Evolutionary conservation across 2,329 filamentous ascomycete species (phyloP).

Genomic region (Penicillium sp.): DNA sequence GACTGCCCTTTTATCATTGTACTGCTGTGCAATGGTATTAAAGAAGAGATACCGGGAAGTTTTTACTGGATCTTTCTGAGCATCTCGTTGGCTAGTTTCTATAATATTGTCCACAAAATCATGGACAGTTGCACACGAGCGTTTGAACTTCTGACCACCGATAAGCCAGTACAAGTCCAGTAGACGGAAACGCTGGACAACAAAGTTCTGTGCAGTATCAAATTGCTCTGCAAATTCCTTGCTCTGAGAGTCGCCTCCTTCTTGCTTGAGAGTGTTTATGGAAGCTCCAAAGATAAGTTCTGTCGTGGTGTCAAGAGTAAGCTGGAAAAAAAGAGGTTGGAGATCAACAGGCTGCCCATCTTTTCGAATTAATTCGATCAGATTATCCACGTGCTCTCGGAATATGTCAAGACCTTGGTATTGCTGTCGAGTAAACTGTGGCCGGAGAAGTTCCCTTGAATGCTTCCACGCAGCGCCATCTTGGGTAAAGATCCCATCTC

Average conservation of each 20-base stretch:
- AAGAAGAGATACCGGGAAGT: conserved; percentile 47
- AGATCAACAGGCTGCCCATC: conserved; percentile 58
- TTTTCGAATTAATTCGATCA: conserved; percentile 60
- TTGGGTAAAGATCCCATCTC: conserved; percentile 56
- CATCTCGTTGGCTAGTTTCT: conserved; percentile 43
- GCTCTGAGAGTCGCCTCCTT: conserved; percentile 30
- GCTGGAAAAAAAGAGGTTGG: conserved; percentile 59
- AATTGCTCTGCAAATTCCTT: conserved; percentile 32
- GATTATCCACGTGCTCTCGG: conserved; percentile 55
- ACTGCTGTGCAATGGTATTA: conserved; percentile 43
- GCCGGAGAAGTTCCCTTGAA: conserved; percentile 1
- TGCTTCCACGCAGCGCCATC: conserved; percentile 69
- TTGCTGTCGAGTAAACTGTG: conserved; percentile 42
- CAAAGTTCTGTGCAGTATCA: conserved; percentile 29
- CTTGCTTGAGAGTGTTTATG: conserved; percentile 30
- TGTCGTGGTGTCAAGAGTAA: conserved; percentile 64
- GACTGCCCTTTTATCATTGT: conserved; percentile 44
- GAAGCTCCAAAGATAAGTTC: conserved; percentile 64
- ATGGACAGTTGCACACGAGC: conserved; percentile 40
- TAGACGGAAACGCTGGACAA: conserved; percentile 26
- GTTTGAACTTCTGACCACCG: conserved; percentile 36
- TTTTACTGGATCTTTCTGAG: not conserved
- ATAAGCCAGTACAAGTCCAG: conserved; percentile 35
- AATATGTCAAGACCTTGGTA: conserved; percentile 62
- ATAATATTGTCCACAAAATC: conserved; percentile 55